A percentile compares a stretch with the other conserved stretches of the same genome.
Conservation (phyloP, 2,329 filamentous ascomycete species). For the Monosporascus sp. region DNA sequence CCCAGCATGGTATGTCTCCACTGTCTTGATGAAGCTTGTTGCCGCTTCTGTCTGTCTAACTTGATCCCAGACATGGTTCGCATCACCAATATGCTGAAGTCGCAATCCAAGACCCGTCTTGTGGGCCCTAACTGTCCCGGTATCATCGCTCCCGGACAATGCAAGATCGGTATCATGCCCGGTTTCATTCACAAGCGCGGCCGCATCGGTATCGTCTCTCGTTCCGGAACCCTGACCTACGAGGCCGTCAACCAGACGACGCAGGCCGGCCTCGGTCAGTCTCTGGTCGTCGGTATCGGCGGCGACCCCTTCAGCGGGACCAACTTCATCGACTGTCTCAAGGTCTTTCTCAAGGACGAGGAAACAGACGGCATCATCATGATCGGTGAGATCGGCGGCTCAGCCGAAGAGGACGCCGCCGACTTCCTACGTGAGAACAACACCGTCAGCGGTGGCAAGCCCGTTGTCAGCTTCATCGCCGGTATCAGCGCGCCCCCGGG, state of each 20-base stretch:
- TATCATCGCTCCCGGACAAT: constrained; percentile 91
- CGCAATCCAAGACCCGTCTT: constrained; percentile 92
- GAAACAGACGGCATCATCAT: constrained; percentile 99
- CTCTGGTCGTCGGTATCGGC: constrained; percentile 94
- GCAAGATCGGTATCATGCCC: constrained; percentile 99
- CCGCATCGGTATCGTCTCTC: constrained; percentile 96
- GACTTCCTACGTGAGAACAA: constrained; percentile 94
- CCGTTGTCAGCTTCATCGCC: constrained; percentile 95
- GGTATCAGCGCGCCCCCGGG: constrained; percentile 96
- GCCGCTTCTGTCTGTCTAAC: constrained; percentile 5
- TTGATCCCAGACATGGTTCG: constrained; percentile 80
- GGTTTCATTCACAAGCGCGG: constrained; percentile 99
- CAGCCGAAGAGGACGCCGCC: constrained; percentile 95
- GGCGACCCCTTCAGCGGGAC: constrained; percentile 98
- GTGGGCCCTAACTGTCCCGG: constrained; percentile 98
- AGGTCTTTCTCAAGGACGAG: constrained; percentile 91
- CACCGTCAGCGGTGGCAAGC: constrained; percentile 78
- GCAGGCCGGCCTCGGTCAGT: constrained; percentile 92
- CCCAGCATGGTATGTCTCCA: constrained; percentile 73
- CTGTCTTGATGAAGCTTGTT: constrained; percentile 1
- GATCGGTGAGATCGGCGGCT: constrained; percentile 98
- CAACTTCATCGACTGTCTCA: constrained; percentile 99
- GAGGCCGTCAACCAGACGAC: constrained; percentile 99
- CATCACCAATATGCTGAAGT: constrained; percentile 96
- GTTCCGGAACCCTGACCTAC: constrained; percentile 97